Conservation (phyloP, 306 rosid species). For the Ziziphus jujuba region DNA sequence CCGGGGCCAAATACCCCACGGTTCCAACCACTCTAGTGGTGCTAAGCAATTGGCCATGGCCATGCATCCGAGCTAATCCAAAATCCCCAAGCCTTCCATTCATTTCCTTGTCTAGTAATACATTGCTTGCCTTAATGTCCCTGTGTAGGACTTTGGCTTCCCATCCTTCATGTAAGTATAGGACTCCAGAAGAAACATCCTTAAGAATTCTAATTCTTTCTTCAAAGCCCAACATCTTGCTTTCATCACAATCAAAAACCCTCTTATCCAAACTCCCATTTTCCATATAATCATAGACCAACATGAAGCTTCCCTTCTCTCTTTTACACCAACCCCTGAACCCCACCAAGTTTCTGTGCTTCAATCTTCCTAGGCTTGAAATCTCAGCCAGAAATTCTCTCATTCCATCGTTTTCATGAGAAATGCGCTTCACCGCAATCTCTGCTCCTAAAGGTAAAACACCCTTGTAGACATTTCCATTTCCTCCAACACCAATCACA, state of each 20-base stretch:
- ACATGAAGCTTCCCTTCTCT: slow-evolving; percentile 58
- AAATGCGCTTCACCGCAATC: slow-evolving; percentile 75
- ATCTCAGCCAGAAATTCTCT: slow-evolving; percentile 81
- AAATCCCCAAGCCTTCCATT: slow-evolving; percentile 83
- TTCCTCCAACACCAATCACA: slow-evolving; percentile 83
- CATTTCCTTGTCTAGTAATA: slow-evolving; percentile 75
- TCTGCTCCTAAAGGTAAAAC: slow-evolving; percentile 51
- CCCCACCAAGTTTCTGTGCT: slow-evolving; percentile 71
- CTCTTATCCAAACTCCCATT: slow-evolving; percentile 81
- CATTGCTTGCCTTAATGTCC: slow-evolving; percentile 92
- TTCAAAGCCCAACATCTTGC: slow-evolving; percentile 40
- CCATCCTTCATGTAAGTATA: slow-evolving; percentile 94
- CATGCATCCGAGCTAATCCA: slow-evolving; percentile 74
- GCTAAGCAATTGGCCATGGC: slow-evolving; percentile 51
- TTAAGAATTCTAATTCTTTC: slow-evolving; percentile 63
- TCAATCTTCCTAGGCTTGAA: slow-evolving; percentile 80
- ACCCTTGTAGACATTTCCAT: slow-evolving; percentile 81
- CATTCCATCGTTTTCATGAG: slow-evolving; percentile 67
- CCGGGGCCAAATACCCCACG: slow-evolving; percentile 81
- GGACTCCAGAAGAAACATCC: slow-evolving; percentile 66
- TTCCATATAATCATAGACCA: slow-evolving; percentile 81
- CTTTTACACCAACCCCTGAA: slow-evolving; percentile 86
- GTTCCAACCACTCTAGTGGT: slow-evolving; percentile 81
- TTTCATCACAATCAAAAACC: slow-evolving; percentile 52
- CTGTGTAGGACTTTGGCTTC: slow-evolving; percentile 72